Evolutionary conservation across 148 eudicot species (phyloP), one percentile per base, ranked within the genome.

Genomic region (Tetragonia tetragonoides): DNA sequence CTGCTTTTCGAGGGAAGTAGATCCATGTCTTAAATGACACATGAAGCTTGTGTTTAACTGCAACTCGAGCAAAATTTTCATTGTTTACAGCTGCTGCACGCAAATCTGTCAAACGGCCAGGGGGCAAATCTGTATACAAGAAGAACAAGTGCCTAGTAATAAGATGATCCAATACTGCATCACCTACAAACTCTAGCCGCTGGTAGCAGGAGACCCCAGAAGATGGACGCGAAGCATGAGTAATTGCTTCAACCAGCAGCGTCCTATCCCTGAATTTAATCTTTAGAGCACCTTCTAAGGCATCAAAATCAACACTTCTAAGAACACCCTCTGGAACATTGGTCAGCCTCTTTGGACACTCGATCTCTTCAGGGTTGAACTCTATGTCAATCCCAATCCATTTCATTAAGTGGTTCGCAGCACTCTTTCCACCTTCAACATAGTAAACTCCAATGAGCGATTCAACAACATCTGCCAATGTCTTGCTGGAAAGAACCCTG

Each of bases 31-130:
- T 67, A 95, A 89, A 76, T 95, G 99, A 80, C n/a, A 88, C 39
- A 82, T 95, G 99, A 84, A 95, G 97, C 66, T 86, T 89, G 82
- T 93, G 97, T 67, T 89, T 93, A 49, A 95, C 99, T 17, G 95
- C 97, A 66, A 95, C 93, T 68, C 99, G 93, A 57, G 99, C 99
- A 85, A 95, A 95, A 77, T 93, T 95, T 84, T 95, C 99, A 84
- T 95, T 95, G 80, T 95, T 95, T 7, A 95, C 99, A 90, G 99
- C 99, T 81, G 99, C 99, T 75, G 99, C 99, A 77, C 99, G 94
- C 86, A 95, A 83, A 80, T 95, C 99, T 39, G 99, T 95, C 83
- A 95, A 82, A 72, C 97, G 97, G 11, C 99, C 99, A 47, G 99
- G 99, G 20, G 99, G 99, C 20, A 95, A 84, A 82, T 93, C 94